Percentiles rank a stretch among this genome's conserved stretches.
phyloP scores from a whole-genome alignment of 2,329 filamentous ascomycete species.

The Gremmenia infestans region DNA sequence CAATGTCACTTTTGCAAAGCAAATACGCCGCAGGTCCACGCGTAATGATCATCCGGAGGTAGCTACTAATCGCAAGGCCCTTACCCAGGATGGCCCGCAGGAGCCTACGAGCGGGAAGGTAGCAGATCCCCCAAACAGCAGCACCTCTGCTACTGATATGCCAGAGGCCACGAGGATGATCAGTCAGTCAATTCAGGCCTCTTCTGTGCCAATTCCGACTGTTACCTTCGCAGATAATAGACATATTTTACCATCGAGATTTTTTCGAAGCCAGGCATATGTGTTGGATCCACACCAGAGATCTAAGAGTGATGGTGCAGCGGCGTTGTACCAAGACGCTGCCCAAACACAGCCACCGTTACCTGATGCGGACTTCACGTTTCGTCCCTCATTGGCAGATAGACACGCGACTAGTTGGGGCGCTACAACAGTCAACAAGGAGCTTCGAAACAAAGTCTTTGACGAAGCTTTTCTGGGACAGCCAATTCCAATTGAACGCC shows the following conservation, averaged over 20 bases:
- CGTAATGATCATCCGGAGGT: slow-evolving; percentile 45
- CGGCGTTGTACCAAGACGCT: slow-evolving; percentile 34
- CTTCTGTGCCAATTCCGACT: slow-evolving; percentile 67
- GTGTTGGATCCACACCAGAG: slow-evolving; percentile 25
- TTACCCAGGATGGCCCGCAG: slow-evolving; percentile 25
- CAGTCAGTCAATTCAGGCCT: slow-evolving; percentile 70
- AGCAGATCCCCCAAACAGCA: slow-evolving; percentile 9
- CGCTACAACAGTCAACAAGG: slow-evolving; percentile 84
- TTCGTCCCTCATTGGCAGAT: slow-evolving; percentile 46
- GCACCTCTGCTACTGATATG: slow-evolving; percentile 25
- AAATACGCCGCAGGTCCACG: slow-evolving; percentile 59
- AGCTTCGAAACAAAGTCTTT: slow-evolving; percentile 83
- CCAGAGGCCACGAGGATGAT: slow-evolving; percentile 43
- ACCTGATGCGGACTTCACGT: slow-evolving; percentile 14
- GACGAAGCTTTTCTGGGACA: slow-evolving; percentile 87
- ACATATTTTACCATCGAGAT: slow-evolving; percentile 82
- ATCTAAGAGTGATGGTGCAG: slow-evolving; percentile 20
- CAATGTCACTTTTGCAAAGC: slow-evolving; percentile 92
- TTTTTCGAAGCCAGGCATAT: slow-evolving; percentile 60
- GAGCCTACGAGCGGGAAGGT: slow-evolving; percentile 5
- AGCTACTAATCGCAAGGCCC: slow-evolving; percentile 10
- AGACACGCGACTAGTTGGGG: slow-evolving; percentile 71
- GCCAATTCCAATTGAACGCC: slow-evolving; percentile 73
- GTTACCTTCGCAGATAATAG: slow-evolving; percentile 92
- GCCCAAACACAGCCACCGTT: slow-evolving; percentile 16